Evolutionary conservation across 78 protist genomes (phyloP).

Genomic region (Polysphondylium violaceum): DNA sequence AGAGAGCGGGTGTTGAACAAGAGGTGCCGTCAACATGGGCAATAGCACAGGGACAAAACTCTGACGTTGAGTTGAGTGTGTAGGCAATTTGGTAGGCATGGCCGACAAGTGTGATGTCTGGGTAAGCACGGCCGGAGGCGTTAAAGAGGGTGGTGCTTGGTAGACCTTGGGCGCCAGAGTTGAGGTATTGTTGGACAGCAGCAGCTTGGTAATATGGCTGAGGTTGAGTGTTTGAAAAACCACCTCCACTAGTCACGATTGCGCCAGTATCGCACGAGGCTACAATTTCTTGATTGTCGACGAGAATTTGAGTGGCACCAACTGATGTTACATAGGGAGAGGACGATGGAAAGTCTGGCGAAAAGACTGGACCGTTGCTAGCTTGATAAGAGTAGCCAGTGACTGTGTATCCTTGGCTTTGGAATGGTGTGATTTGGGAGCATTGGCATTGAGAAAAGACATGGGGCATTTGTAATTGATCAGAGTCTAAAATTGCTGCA

Average conservation of each 20-base stretch:
- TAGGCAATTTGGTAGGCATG: slow-evolving; percentile 6
- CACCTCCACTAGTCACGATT: slow-evolving; percentile 84
- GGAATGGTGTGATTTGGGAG: not conserved
- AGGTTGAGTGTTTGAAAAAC: slow-evolving; percentile 61
- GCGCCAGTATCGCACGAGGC: slow-evolving; percentile 44
- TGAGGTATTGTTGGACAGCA: slow-evolving; percentile 65
- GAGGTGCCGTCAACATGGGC: slow-evolving; percentile 54
- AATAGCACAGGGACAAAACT: not conserved
- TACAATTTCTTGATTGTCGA: slow-evolving; percentile 18
- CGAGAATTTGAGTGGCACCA: slow-evolving; percentile 55
- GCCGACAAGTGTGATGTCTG: slow-evolving; percentile 84
- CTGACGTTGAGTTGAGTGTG: not conserved
- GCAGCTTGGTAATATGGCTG: slow-evolving; percentile 72
- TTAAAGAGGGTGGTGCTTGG: slow-evolving; percentile 41
- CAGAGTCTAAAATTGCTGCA: not conserved
- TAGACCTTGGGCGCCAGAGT: slow-evolving; percentile 9
- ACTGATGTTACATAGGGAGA: slow-evolving; percentile 83
- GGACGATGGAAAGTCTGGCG: slow-evolving; percentile 35
- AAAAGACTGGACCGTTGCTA: not conserved
- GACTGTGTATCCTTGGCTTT: not conserved
- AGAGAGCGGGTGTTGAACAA: slow-evolving; percentile 41
- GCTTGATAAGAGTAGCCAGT: not conserved
- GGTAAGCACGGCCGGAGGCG: slow-evolving; percentile 86
- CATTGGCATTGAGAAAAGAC: slow-evolving; percentile 30
- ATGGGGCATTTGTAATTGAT: not conserved